phyloP scores from a whole-genome alignment of 2,329 filamentous ascomycete genomes.

The Neopestalotiopsis clavispora region DNA sequence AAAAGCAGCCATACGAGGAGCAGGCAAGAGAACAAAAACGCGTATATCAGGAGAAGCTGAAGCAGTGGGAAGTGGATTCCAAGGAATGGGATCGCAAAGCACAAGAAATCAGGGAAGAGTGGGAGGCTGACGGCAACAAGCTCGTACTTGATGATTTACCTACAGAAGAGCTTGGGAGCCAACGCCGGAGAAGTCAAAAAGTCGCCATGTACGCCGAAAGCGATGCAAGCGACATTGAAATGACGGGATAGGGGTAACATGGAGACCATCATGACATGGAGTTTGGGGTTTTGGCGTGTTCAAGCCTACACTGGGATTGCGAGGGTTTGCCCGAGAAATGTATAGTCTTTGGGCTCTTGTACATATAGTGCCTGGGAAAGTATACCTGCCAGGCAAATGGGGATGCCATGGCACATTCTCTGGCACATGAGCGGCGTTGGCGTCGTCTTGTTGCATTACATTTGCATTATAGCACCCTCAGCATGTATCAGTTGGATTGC shows the following conservation, averaged over 20 bases:
- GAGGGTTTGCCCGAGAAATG: neutral
- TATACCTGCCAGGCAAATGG: no score
- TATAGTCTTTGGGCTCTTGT: neutral
- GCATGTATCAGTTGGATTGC: no score
- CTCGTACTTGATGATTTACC: constrained; percentile 34
- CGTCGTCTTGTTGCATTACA: no score
- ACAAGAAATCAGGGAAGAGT: constrained; percentile 49
- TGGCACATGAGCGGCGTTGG: no score
- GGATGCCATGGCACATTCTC: no score
- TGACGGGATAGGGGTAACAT: constrained; percentile 23
- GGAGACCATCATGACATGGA: neutral
- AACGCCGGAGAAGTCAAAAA: constrained; percentile 36
- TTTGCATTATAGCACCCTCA: no score
- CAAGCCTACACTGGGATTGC: neutral
- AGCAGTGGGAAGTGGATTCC: constrained; percentile 64
- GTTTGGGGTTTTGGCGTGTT: neutral
- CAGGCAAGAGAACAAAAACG: constrained; percentile 74
- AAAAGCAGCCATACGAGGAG: constrained; percentile 78
- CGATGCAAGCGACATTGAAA: constrained; percentile 37
- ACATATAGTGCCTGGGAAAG: no score
- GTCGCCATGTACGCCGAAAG: constrained; percentile 44
- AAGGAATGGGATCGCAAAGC: constrained; percentile 76
- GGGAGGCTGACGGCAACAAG: constrained; percentile 60
- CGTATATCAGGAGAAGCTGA: constrained; percentile 61
- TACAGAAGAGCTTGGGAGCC: constrained; percentile 22